phyloP scores from a whole-genome alignment of 441 rosid species.

The Jatropha podagrica region DNA sequence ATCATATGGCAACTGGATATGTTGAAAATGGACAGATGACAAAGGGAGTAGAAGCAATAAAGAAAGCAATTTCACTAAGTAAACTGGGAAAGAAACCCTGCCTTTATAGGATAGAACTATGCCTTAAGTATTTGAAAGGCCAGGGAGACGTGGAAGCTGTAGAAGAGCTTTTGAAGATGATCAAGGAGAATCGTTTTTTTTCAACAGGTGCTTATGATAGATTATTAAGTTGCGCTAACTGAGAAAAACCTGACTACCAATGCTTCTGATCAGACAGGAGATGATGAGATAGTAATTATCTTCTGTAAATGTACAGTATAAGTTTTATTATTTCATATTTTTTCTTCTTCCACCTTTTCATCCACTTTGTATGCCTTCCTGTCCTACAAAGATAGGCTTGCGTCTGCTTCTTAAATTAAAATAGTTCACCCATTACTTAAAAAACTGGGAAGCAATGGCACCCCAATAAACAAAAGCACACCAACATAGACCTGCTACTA shows the following conservation, averaged over 20 bases:
- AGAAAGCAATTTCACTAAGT: constrained; percentile 30
- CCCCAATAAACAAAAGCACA: neutral
- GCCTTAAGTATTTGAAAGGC: constrained; percentile 29
- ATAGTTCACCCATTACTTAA: too few relatives aligned
- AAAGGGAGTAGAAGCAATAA: constrained; percentile 37
- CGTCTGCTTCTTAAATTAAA: too few relatives aligned
- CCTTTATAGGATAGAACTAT: constrained; percentile 22
- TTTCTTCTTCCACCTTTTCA: too few relatives aligned
- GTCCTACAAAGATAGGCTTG: too few relatives aligned
- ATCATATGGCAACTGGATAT: constrained; percentile 36
- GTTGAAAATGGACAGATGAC: constrained; percentile 23
- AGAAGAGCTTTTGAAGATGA: constrained; percentile 30
- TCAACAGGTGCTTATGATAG: neutral
- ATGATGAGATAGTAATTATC: neutral
- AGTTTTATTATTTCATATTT: too few relatives aligned
- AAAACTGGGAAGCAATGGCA: too few relatives aligned
- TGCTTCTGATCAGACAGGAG: constrained; percentile 13
- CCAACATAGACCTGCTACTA: neutral
- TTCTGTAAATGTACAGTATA: too few relatives aligned
- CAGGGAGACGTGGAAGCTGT: constrained; percentile 31
- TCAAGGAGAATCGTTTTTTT: constrained; percentile 1
- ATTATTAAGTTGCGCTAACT: constrained; percentile 4
- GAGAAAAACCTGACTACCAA: neutral
- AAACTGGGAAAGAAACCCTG: constrained; percentile 24
- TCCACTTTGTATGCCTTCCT: too few relatives aligned